Base-by-base conservation (phyloP, 306 rosid species). In the Abrus precatorius region DNA sequence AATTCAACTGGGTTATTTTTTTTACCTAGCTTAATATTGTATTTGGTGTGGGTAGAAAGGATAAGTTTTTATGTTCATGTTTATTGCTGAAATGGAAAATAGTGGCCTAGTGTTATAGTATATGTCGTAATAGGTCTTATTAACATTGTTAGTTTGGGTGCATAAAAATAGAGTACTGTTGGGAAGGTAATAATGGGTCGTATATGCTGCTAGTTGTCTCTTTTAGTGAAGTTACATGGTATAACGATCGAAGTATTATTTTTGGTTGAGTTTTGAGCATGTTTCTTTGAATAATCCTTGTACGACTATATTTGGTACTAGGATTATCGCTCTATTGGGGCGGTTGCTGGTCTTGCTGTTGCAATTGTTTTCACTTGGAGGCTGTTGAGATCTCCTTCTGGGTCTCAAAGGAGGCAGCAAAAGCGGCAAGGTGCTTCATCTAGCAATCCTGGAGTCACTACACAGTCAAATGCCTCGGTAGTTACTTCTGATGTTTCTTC, bases 281-380 rank as follows among this genome's bases (percentile, higher is more conserved):
- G 61, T 60, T 30, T 61, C 13, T 60, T 70, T 45, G 13, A 65
- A 20, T 55, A 20, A 63, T 72, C 40, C 62, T 71, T 3, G 50
- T 47, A 47, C 20, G 56, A 69, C 38, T 78, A 32, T 28, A 69
- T 56, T 81, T 90, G 83, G 41, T 87, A 47, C 49, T 90, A 95
- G 99, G 92, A 93, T 85, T 45, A 86, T 41, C 92, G 90, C 36
- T 93, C 98, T 57, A 67, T 93, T 72, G 95, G 99, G 73, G 99
- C 98, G 5, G 79, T 95, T 45, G 96, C 98, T 41, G 98, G 99
- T 68, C 87, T 95, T 72, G 98, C 96, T 63, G 84, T 95, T 56
- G 97, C 97, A 9, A 86, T 95, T 74, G 87, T 91, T 49, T 93
- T 95, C 89, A 89, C 98, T 1, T 95, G 98, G 99, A 89, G 97